A percentile compares a stretch with the other conserved stretches of the same genome.
Evolutionary conservation across 2,329 filamentous ascomycete species (phyloP).

Genomic region (Arthrobotrys iridis): DNA sequence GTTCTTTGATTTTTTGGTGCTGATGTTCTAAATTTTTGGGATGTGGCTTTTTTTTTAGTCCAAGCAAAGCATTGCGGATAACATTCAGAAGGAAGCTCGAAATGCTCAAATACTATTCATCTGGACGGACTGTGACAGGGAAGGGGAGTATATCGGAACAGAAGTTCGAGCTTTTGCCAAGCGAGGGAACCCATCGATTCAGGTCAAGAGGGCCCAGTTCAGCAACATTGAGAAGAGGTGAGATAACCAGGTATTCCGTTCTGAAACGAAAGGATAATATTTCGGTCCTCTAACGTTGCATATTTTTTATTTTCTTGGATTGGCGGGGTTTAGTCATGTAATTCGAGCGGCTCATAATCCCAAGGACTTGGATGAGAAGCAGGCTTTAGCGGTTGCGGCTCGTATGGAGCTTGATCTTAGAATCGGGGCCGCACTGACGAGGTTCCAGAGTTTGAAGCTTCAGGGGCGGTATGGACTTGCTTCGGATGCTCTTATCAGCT

Average conservation of each 20-base stretch:
- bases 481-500: slow-evolving; percentile 75
- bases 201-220: slow-evolving; percentile 87
- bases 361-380: slow-evolving; percentile 80
- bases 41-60: background rate
- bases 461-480: slow-evolving; percentile 74
- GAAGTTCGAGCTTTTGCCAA: slow-evolving; percentile 86
- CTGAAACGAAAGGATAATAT: slow-evolving; percentile 13
- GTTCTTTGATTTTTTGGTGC: background rate
- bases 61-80: slow-evolving; percentile 77
- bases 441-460: slow-evolving; percentile 83
- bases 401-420: slow-evolving; percentile 92
- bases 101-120: slow-evolving; percentile 82
- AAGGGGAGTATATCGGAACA: slow-evolving; percentile 94
- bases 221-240: slow-evolving; percentile 91
- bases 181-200: slow-evolving; percentile 76
- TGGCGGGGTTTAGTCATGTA: slow-evolving; percentile 75
- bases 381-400: slow-evolving; percentile 86
- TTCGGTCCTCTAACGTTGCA: slow-evolving; percentile 15
- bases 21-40: background rate
- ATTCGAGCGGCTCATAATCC: slow-evolving; percentile 82
- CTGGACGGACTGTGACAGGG: slow-evolving; percentile 98
- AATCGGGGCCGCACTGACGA: slow-evolving; percentile 91
- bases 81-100: slow-evolving; percentile 82
- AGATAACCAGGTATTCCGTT: slow-evolving; percentile 61
- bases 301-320: slow-evolving; percentile 40